Conservation (phyloP, 2,329 filamentous ascomycete genomes). For the Scedosporium aurantiacum region DNA sequence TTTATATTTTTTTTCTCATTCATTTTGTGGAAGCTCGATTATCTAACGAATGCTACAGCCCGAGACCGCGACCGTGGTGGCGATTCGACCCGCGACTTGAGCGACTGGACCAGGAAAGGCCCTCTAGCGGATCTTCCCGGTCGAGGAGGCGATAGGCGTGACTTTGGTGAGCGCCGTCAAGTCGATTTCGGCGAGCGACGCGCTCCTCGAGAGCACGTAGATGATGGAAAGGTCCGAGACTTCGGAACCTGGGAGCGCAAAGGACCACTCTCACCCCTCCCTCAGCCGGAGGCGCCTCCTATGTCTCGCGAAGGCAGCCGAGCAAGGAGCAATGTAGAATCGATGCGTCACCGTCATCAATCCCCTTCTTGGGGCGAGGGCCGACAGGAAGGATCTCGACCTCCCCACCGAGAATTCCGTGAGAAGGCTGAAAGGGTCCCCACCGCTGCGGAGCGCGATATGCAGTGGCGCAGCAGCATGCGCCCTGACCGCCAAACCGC, state of each 20-base stretch:
- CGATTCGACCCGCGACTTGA: constrained; percentile 66
- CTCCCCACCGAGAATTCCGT: constrained; percentile 64
- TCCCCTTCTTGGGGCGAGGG: constrained; percentile 69
- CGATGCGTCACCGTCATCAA: constrained; percentile 51
- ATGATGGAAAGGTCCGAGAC: constrained; percentile 69
- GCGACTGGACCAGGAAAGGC: constrained; percentile 88
- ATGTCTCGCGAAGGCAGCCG: constrained; percentile 45
- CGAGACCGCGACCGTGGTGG: constrained; percentile 38
- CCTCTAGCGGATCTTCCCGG: constrained; percentile 64
- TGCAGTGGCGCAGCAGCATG: constrained; percentile 88
- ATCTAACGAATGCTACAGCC: constrained; percentile 59
- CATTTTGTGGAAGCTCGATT: not conserved
- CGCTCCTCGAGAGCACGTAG: constrained; percentile 52
- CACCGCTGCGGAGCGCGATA: constrained; percentile 86
- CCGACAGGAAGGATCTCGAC: constrained; percentile 64
- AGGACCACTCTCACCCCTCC: constrained; percentile 71
- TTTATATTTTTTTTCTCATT: not conserved
- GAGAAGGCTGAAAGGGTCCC: constrained; percentile 54
- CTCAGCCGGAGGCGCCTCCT: constrained; percentile 36
- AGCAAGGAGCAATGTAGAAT: constrained; percentile 43
- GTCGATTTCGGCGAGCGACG: constrained; percentile 50
- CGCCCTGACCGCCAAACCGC: constrained; percentile 60
- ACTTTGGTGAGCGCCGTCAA: constrained; percentile 32
- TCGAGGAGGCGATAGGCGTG: constrained; percentile 19
- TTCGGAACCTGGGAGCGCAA: constrained; percentile 91